These are phyloP conservation scores for Globisporangium paroecandrum DNA, from an alignment of 352 stramenopile species.

Conservation along the genomic window DNA sequence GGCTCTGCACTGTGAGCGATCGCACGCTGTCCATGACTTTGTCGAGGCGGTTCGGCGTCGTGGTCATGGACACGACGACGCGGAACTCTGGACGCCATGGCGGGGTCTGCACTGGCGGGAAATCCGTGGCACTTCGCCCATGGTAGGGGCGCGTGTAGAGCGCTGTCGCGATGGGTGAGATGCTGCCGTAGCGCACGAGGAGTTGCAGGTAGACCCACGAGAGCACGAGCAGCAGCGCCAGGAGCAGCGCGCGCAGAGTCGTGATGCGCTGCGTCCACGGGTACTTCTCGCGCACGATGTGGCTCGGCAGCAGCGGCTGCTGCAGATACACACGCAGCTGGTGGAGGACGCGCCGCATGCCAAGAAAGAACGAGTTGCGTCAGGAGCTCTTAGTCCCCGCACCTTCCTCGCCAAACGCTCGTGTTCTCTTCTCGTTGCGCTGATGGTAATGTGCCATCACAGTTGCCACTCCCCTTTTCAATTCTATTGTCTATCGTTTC, in stretches of 20 bases:
- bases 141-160: constrained; percentile 63
- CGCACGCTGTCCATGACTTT: constrained; percentile 77
- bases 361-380: no score
- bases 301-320: constrained; percentile 56
- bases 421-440: background rate
- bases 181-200: constrained; percentile 71
- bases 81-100: constrained; percentile 66
- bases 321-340: constrained; percentile 55
- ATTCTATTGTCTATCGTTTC: no score
- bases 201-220: constrained; percentile 61
- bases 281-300: constrained; percentile 23
- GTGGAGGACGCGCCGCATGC: constrained; percentile 23
- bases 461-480: no score
- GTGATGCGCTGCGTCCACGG: constrained; percentile 43
- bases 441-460: background rate
- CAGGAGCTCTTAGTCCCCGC: no score
- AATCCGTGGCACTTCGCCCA: constrained; percentile 42
- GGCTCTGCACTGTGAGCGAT: constrained; percentile 52
- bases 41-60: constrained; percentile 60
- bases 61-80: constrained; percentile 82
- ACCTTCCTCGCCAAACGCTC: background rate
- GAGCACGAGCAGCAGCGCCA: constrained; percentile 23
- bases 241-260: constrained; percentile 29
- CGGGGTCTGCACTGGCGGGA: constrained; percentile 22
- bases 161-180: constrained; percentile 59